Base-by-base conservation (phyloP, 2,329 filamentous ascomycete species). In the Corynespora cassiicola region DNA sequence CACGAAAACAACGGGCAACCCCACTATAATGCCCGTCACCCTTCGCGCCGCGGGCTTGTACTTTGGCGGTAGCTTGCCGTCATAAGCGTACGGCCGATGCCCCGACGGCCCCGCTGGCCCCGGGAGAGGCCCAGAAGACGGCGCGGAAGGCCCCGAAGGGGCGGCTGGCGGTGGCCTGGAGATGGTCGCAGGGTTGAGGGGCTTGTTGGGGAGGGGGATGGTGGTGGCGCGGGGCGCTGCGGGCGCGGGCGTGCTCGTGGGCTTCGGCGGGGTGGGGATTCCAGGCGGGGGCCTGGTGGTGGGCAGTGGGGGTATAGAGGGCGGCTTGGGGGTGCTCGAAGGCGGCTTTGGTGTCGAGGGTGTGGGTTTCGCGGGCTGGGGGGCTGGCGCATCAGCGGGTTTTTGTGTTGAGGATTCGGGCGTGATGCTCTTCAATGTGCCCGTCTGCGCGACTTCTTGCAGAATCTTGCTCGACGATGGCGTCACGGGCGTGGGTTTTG, bases 131-230 rank as follows among this genome's bases (percentile, higher is more conserved):
- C n/a, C 22, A 17, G 21, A 16, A 7, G 25, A 16, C 3, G 25
- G 12, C n/a, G n/a, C n/a, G n/a, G n/a, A n/a, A n/a, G n/a, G n/a
- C n/a, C n/a, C n/a, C 75, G 47, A 86, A 80, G 46, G 86, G 79
- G 14, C 80, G 78, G 40, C 82, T 78, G 11, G 77, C 65, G 1
- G 82, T 82, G 0, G 80, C 74, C 7, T 76, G 56, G 14, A 86
- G 84, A 74, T 88, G 82, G 50, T 19, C 3, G 31, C 21, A 24
- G 42, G 24, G 33, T 45, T 25, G 24, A 26, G 21, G 9, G 56
- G 57, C 22, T 36, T 33, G 5, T 23, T 24, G 5, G 61, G 59
- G 42, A 63, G 58, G 12, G 54, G 52, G 31, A 60, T 56, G 10
- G 60, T 62, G 6, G 57, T 52, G 26, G 38, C 34, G 34, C 39